Base-by-base conservation (phyloP, 2,329 filamentous ascomycete genomes). In the Cladophialophora psammophila region DNA sequence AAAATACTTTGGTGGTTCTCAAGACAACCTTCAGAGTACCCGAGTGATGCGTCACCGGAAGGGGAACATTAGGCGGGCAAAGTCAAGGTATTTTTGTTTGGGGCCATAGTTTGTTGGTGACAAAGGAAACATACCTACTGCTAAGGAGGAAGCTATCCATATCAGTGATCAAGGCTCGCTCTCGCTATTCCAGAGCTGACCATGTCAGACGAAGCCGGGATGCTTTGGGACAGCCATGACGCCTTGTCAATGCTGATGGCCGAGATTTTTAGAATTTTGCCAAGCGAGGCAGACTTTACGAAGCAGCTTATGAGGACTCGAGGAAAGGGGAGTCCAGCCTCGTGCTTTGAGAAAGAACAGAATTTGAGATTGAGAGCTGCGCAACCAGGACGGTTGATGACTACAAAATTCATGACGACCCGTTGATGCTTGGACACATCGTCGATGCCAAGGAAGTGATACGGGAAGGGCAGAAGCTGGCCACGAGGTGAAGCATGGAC, bases 301-400 rank as follows among this genome's bases (percentile, higher is more conserved):
- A 50, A 31, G 45, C 45, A 50, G 45, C 45, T 31, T 50, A 50
- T 50, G 45, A 50, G 45, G 45, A 31, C 45, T 50, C 45, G 7
- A 10, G 26, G 10, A 50, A 18, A 1, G 13, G 9, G 26, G 9
- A 13, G 45, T 50, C 45, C 45, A 50, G 45, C 45, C 45, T 50
- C 20, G 20, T 50, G 45, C 20, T 20, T 10, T 15, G n/a, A 50
- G 9, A 26, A 50, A 50, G 45, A 12, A 18, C 20, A 26, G 10
- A 50, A 4, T 26, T 50, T 50, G 45, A 9, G 12, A 12, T 10
- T 20, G 45, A 50, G 20, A 31, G 45, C 45, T 50, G 45, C 45
- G 45, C 45, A 50, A 50, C 45, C 45, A 50, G 45, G 10, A 50
- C 45, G 12, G 13, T 12, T 31, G 45, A 31, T 50, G 45, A 50